Base-by-base conservation (phyloP, 2,329 filamentous ascomycete species). In the Pyrenophora teres region DNA sequence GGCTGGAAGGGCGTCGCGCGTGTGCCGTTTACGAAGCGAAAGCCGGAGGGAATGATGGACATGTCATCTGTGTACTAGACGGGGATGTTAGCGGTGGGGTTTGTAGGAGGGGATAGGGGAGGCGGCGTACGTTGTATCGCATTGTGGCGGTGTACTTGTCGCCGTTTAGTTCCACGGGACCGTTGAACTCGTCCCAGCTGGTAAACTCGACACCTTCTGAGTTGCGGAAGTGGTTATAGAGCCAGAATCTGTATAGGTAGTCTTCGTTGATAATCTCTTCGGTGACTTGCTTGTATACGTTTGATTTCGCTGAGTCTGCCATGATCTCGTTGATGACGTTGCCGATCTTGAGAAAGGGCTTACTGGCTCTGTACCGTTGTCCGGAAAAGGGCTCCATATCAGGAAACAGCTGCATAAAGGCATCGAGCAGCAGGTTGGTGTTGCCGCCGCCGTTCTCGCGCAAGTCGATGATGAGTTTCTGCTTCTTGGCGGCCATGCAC, bases 381-480 rank as follows among this genome's bases (percentile, higher is more conserved):
- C 37, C 66, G 16, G 61, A 64, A 59, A 76, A 80, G 7, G 76
- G 73, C 6, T 66, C 60, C n/a, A 68, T 50, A 0, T 62, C 46
- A 3, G 81, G 81, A 65, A 83, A 83, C 33, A 83, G 72, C 56
- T 81, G 77, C 40, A 74, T 74, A 59, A 85, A 85, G 0, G 63
- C 39, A 32, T 76, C 73, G 16, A 73, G 63, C 8, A 69, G 63
- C 5, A 73, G 56, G 36, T 67, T 54, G 1, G 67, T 65, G 9
- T 57, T 56, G 9, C 86, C 86, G 13, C 86, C 86, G 0, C 73
- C 74, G 54, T 89, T 89, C 3, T 75, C 77, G 6, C 80, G 78
- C 7, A 89, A 59, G 57, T 89, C 86, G 50, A 89, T 80, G 32
- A 88, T 76, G 2, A 89, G 73, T 62, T 81, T 85, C 33, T 74